These are phyloP conservation scores for Brassica balearica DNA, from an alignment of 441 rosid genomes.

Conservation along the genomic window DNA sequence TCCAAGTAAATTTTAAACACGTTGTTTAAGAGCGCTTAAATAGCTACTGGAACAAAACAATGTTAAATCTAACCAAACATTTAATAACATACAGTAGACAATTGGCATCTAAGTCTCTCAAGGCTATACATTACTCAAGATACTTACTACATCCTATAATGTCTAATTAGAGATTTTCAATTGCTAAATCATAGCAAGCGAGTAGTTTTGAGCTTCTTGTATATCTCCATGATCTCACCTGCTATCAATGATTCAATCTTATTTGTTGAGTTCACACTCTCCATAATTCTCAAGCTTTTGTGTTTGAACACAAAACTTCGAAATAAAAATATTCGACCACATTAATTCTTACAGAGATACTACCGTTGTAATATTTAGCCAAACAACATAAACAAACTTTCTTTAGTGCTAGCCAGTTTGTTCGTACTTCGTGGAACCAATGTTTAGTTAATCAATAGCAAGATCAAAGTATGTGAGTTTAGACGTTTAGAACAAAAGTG, in stretches of 20 bases:
- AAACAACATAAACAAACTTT: background rate
- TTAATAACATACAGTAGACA: background rate
- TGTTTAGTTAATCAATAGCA: background rate
- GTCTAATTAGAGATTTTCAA: background rate
- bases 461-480: slow-evolving; percentile 1
- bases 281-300: background rate
- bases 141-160: background rate
- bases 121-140: background rate
- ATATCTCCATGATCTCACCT: background rate
- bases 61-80: background rate
- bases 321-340: background rate
- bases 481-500: background rate
- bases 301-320: background rate
- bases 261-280: background rate
- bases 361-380: background rate
- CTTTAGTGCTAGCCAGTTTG: background rate
- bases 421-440: background rate
- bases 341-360: background rate
- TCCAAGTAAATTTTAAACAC: background rate
- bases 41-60: background rate
- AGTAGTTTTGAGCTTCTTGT: background rate
- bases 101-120: background rate
- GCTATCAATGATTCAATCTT: background rate
- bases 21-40: background rate
- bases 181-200: background rate